Evolutionary conservation across 129 eudicot genomes (phyloP).

Genomic region (Rutidosis leptorrhynchoides): DNA sequence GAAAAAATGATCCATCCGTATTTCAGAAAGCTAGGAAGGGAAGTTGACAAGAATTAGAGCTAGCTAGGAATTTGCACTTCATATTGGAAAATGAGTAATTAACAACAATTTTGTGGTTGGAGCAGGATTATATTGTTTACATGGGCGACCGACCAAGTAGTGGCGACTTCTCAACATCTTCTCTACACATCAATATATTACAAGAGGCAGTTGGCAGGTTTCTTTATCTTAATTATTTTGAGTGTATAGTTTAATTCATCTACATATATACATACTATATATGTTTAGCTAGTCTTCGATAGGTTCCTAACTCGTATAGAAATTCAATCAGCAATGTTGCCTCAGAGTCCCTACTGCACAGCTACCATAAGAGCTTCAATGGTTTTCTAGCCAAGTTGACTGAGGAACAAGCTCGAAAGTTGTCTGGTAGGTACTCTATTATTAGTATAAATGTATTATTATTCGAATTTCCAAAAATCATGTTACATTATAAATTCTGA

Average conservation of each 20-base stretch:
- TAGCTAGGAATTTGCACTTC: too few relatives aligned
- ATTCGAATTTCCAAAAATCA: not conserved
- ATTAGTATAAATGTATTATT: not conserved
- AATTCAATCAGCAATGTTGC: conserved; percentile 26
- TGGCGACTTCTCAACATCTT: conserved; percentile 35
- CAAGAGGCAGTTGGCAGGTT: conserved; percentile 58
- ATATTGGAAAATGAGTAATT: too few relatives aligned
- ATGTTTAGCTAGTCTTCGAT: not conserved
- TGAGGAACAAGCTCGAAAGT: conserved; percentile 36
- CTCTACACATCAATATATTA: conserved; percentile 51
- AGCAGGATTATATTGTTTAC: conserved; percentile 70
- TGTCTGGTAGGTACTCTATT: not conserved
- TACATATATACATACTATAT: too few relatives aligned
- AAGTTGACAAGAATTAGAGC: too few relatives aligned
- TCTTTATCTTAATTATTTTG: too few relatives aligned
- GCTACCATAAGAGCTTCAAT: conserved; percentile 61
- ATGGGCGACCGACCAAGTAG: conserved; percentile 66
- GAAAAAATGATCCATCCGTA: too few relatives aligned
- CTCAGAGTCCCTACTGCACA: conserved; percentile 48
- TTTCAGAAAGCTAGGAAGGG: too few relatives aligned
- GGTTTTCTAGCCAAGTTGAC: conserved; percentile 67
- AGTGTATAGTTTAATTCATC: not conserved
- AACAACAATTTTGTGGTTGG: too few relatives aligned
- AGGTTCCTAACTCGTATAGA: not conserved
- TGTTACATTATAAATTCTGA: not conserved